Percentiles rank a stretch among this genome's conserved stretches.
phyloP scores from a whole-genome alignment of 768 basidiomycete species.

The Mrakia frigida region DNA sequence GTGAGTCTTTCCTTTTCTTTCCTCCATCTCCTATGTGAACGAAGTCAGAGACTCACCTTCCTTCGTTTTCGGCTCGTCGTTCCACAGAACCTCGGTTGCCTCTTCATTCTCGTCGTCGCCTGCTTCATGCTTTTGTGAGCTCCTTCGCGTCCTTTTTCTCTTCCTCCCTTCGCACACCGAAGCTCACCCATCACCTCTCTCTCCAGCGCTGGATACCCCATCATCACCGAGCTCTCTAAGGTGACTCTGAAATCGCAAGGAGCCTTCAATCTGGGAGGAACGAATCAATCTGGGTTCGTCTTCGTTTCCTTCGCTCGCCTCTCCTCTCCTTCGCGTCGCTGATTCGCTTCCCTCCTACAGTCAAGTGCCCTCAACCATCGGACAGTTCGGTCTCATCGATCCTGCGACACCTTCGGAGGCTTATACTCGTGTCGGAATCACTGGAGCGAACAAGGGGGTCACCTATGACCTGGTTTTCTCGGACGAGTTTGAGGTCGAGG shows the following conservation, averaged over 20 bases:
- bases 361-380: conserved; percentile 72
- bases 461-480: conserved; percentile 80
- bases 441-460: conserved; percentile 54
- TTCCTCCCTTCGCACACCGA: conserved; percentile 4
- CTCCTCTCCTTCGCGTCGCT: background rate
- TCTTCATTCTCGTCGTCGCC: conserved; percentile 56
- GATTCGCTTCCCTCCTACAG: background rate
- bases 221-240: conserved; percentile 56
- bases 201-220: conserved; percentile 67
- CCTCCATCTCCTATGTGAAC: no score
- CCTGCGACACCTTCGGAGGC: conserved; percentile 53
- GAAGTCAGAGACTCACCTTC: no score
- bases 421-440: conserved; percentile 36
- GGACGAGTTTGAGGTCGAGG: conserved; percentile 74
- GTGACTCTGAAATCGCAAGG: conserved; percentile 38
- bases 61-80: no score
- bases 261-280: conserved; percentile 83
- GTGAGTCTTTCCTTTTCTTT: background rate
- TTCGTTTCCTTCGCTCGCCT: background rate
- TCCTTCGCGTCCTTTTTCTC: conserved; percentile 41
- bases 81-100: conserved; percentile 59
- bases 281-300: conserved; percentile 63
- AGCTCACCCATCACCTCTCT: background rate
- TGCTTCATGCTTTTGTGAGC: conserved; percentile 54
- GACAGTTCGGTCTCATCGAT: conserved; percentile 56